A percentile compares a stretch with the other conserved stretches of the same genome.
Conservation (phyloP, 2,329 filamentous ascomycete genomes). For the Leptographium procerum region DNA sequence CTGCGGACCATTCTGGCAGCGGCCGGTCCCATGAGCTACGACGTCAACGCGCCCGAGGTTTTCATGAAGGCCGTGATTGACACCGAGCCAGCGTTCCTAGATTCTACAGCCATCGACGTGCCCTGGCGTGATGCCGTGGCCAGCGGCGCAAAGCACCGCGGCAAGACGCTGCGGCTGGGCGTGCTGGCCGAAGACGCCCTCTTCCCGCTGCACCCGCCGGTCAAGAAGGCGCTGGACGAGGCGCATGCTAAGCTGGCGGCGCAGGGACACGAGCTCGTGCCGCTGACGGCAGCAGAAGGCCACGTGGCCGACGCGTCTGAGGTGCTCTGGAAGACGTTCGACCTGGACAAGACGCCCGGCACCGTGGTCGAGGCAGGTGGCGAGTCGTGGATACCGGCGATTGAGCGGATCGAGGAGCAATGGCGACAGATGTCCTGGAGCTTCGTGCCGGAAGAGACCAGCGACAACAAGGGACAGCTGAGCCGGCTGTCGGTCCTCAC, state of each 20-base stretch:
- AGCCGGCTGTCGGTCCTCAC: not conserved
- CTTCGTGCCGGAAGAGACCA: not conserved
- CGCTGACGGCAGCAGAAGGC: not conserved
- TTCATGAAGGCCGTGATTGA: not conserved
- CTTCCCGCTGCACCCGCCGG: not conserved
- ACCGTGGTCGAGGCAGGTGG: not conserved
- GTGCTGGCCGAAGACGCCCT: not conserved
- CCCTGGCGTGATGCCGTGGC: not conserved
- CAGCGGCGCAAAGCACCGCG: not conserved
- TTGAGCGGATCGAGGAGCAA: not conserved
- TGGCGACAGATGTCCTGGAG: not conserved
- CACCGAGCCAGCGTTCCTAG: not conserved
- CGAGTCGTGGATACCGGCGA: not conserved
- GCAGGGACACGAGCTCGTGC: not conserved
- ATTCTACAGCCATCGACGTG: not conserved
- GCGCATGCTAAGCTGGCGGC: not conserved
- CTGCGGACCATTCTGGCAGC: not conserved
- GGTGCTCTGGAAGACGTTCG: not conserved
- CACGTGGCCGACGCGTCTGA: not conserved
- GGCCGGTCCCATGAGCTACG: not conserved
- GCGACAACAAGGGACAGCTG: not conserved
- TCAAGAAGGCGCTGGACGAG: not conserved
- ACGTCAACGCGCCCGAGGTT: not conserved
- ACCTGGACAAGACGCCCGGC: not conserved
- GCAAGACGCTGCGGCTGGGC: not conserved